Base-by-base conservation (phyloP, 2,329 filamentous ascomycete genomes). In the Monascus ruber region DNA sequence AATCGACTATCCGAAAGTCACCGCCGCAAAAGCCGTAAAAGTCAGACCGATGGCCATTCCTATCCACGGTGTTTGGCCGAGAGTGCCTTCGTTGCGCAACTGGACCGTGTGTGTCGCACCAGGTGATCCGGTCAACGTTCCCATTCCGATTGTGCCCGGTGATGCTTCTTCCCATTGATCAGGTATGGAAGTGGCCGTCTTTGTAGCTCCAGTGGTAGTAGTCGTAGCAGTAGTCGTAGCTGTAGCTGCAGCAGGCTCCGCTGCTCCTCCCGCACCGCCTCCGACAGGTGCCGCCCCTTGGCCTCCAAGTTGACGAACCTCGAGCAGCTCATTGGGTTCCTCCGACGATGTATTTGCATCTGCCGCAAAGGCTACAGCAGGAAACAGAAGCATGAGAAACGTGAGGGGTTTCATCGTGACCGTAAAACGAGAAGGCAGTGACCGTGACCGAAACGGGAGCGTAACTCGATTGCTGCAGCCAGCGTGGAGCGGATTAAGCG, bases 11-110 rank as follows among this genome's bases (percentile, higher is more conserved):
- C 61, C 61, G 35, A 64, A 42, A 59, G 62, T 63, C 32, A 63
- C 54, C 5, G 61, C 61, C 17, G 60, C 55, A 33, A 63, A 40
- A 5, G 59, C 56, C 32, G 61, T 64, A 38, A 55, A 63, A 24
- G 59, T 62, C 42, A 64, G 41, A 33, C 61, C 61, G 34, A 64
- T 61, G 5, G 58, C 61, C 58, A 63, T 63, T 28, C 61, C 61
- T 39, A 63, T 62, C 60, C 60, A 64, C 27, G 61, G 61, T 1
- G 60, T 57, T 41, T 63, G 59, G 24, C 60, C 60, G 2, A 64
- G 48, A 10, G 55, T 55, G 26, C 60, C 61, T 43, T 63, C 60
- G 43, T 59, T 64, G 42, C 60, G 52, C 31, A 52, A 55, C 33
- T 53, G 50, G 34, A 59, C 45, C 10, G 56, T 46, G 39, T 56